A percentile compares a stretch with the other conserved stretches of the same genome.
Evolutionary conservation across 2,329 filamentous ascomycete genomes (phyloP).

Genomic region (Verticillium nonalfalfae): DNA sequence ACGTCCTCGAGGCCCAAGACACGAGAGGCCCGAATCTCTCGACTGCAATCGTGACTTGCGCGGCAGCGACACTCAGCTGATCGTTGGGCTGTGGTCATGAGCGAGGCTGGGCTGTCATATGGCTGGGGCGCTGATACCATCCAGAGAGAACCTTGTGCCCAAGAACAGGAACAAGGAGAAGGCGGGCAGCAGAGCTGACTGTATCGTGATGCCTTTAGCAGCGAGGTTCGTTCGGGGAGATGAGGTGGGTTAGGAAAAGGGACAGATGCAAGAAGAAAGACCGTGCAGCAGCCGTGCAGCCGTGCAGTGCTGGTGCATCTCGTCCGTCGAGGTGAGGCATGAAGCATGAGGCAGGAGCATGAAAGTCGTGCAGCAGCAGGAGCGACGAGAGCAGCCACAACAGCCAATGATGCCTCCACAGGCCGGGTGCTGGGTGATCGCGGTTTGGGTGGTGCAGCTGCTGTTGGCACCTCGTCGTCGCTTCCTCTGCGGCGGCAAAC

Average conservation of each 20-base stretch:
- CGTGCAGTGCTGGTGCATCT: slow-evolving; percentile 6
- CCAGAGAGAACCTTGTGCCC: not conserved
- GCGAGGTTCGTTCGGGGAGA: not conserved
- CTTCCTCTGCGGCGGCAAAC: not conserved
- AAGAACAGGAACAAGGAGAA: not conserved
- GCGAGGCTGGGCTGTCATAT: not conserved
- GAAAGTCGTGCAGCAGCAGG: slow-evolving; percentile 8
- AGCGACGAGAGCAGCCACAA: not conserved
- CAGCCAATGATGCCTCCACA: not conserved
- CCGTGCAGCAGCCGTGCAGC: slow-evolving; percentile 6
- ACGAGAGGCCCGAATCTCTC: not conserved
- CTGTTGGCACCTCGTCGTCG: not conserved
- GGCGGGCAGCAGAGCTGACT: not conserved
- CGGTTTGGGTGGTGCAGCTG: not conserved
- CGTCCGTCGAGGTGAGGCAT: slow-evolving; percentile 1
- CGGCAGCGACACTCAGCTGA: not conserved
- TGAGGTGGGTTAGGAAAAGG: not conserved
- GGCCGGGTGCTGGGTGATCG: too few relatives aligned
- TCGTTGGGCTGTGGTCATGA: not conserved
- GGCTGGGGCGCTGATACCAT: not conserved
- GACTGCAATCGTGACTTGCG: not conserved
- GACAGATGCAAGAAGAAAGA: not conserved
- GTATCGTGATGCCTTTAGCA: not conserved
- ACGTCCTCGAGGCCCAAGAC: not conserved
- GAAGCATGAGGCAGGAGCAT: slow-evolving; percentile 6